Base-by-base conservation (phyloP, 148 eudicot genomes). In the Fagopyrum esculentum region DNA sequence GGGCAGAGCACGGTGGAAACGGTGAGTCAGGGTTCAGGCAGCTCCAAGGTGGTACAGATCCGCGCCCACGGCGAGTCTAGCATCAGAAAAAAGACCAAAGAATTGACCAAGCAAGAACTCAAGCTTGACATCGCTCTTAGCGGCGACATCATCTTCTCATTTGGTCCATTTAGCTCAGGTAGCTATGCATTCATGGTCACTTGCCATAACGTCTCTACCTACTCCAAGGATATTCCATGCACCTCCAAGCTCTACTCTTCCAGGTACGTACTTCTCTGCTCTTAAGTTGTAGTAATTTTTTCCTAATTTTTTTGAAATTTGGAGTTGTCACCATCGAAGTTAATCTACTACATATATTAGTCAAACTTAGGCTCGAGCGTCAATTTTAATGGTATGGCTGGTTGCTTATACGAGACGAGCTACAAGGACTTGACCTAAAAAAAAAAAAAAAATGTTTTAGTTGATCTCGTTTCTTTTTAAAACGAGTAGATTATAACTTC, bases 21-120 rank as follows among this genome's bases (percentile, higher is more conserved):
- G 22, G 45, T 82, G 17, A 56, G 45, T 4, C 83, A 73, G 45
- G 82, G 66, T 19, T 55, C 78, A 7, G 81, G 77, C 43, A 75
- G 78, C 29, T 64, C 68, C 3, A 63, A 78, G 1, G 63, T 17
- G 8, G 43, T 85, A 61, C 74, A 80, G 73, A 78, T 80, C 11
- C 52, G 54, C 8, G 72, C 82, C 2, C 83, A 82, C 52, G 81
- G 85, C 4, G 83, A 80, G 78, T 79, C 83, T 3, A 81, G 80
- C 45, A 51, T 85, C 5, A 9, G 26, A 22, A 76, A 55, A 19
- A 82, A 82, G 69, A 9, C 17, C 49, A 79, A 75, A 2, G 69
- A 45, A 4, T 9, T 76, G 17, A 15, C 6, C 16, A 52, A 49
- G 22, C 78, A 80, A 57, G 87, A 82, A 29, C 74, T 85, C 78